phyloP scores from a whole-genome alignment of 139 green algal genomes.

The Picochlorum sp. region DNA sequence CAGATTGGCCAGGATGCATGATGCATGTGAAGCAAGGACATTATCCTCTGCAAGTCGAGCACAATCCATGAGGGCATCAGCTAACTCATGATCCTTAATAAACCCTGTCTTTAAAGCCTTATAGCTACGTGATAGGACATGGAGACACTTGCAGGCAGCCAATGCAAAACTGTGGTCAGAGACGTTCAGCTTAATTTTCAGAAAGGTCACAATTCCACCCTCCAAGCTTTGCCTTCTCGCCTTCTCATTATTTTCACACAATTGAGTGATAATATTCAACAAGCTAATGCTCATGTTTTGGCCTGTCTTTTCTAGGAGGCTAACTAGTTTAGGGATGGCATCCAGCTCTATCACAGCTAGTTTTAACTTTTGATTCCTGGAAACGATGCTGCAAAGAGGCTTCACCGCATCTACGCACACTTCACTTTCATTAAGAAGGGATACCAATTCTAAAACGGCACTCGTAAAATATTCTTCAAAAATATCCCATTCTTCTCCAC shows the following conservation, averaged over 20 bases:
- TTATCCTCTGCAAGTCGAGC: background rate
- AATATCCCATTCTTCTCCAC: too few species aligned
- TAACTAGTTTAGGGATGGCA: background rate
- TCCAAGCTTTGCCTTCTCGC: background rate
- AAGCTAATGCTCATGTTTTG: background rate
- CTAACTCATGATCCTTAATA: background rate
- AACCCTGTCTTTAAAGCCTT: background rate
- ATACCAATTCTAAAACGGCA: background rate
- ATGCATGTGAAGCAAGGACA: background rate
- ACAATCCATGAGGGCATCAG: background rate
- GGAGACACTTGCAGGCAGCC: background rate
- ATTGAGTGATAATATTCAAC: background rate
- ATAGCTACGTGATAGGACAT: background rate
- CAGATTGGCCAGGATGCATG: background rate
- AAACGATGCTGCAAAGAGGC: background rate
- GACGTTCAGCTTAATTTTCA: background rate
- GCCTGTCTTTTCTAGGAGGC: background rate
- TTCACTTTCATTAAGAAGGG: background rate
- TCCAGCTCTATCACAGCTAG: background rate
- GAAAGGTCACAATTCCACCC: background rate
- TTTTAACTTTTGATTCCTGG: background rate
- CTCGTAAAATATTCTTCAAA: background rate
- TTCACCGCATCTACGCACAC: background rate
- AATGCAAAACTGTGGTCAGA: background rate
- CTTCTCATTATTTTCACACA: background rate